Conservation (phyloP, 176 grass and related monocot genomes). For the Zizania latifolia region DNA sequence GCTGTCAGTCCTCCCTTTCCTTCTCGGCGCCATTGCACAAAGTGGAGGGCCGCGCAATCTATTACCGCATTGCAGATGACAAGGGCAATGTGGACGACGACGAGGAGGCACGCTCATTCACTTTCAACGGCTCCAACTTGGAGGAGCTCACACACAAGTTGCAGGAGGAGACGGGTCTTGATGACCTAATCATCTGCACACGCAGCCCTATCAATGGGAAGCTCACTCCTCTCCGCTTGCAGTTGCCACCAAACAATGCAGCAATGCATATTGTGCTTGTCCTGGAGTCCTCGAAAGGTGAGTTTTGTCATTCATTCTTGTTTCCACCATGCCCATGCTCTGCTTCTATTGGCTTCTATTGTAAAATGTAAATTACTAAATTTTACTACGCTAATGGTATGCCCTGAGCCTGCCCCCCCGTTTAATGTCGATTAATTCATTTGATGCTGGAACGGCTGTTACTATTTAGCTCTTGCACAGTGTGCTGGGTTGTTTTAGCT, state of each 20-base stretch:
- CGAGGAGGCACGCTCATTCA: slow-evolving; percentile 35
- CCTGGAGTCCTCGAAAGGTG: slow-evolving; percentile 60
- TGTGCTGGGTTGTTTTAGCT: neutral
- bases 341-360: neutral
- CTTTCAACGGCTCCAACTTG: slow-evolving; percentile 64
- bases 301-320: neutral
- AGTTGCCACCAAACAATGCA: slow-evolving; percentile 73
- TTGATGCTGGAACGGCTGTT: neutral
- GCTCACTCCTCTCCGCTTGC: slow-evolving; percentile 62
- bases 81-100: slow-evolving; percentile 57
- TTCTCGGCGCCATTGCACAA: slow-evolving; percentile 44
- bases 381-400: neutral
- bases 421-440: neutral
- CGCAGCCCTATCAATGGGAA: slow-evolving; percentile 57
- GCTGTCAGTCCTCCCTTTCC: slow-evolving; percentile 49
- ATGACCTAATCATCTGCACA: slow-evolving; percentile 64
- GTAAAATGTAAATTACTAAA: neutral
- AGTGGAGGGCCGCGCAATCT: slow-evolving; percentile 68
- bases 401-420: neutral
- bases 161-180: slow-evolving; percentile 51
- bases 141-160: slow-evolving; percentile 62
- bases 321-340: neutral
- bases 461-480: neutral
- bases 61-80: slow-evolving; percentile 66
- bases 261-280: slow-evolving; percentile 68